These are phyloP conservation scores for Fraxinus dipetala DNA, from an alignment of 305 asterid species.

Conservation along the genomic window DNA sequence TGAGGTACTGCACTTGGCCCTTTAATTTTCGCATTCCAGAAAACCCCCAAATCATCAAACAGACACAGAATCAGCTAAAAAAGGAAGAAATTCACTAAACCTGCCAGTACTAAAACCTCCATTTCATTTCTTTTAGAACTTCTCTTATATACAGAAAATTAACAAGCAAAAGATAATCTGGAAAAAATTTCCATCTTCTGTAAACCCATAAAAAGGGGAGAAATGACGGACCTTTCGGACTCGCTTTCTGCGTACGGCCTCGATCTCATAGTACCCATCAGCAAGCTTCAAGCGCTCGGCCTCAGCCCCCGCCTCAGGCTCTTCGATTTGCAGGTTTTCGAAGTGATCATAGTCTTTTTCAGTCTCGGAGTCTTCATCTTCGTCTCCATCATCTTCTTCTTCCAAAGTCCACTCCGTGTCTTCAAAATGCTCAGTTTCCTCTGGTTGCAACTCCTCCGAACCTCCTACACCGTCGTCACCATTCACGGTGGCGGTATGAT, in stretches of 20 bases:
- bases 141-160: neutral
- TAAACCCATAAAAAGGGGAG: neutral
- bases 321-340: constrained; percentile 31
- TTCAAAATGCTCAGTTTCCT: constrained; percentile 27
- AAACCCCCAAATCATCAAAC: constrained; percentile 8
- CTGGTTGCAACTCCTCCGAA: constrained; percentile 21
- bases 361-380: constrained; percentile 34
- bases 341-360: neutral
- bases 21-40: constrained; percentile 42
- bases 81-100: neutral
- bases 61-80: neutral
- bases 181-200: neutral
- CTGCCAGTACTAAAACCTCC: neutral
- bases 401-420: constrained; percentile 9
- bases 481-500: constrained; percentile 17
- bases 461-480: constrained; percentile 26
- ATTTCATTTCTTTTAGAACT: neutral
- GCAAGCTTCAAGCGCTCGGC: constrained; percentile 64
- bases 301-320: constrained; percentile 26
- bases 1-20: constrained; percentile 85
- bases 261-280: constrained; percentile 82
- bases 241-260: constrained; percentile 74
- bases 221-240: constrained; percentile 47
- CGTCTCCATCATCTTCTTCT: constrained; percentile 28
- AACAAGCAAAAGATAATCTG: neutral